Conservation (phyloP, 2,329 filamentous ascomycete genomes). For the Cordyceps javanica region DNA sequence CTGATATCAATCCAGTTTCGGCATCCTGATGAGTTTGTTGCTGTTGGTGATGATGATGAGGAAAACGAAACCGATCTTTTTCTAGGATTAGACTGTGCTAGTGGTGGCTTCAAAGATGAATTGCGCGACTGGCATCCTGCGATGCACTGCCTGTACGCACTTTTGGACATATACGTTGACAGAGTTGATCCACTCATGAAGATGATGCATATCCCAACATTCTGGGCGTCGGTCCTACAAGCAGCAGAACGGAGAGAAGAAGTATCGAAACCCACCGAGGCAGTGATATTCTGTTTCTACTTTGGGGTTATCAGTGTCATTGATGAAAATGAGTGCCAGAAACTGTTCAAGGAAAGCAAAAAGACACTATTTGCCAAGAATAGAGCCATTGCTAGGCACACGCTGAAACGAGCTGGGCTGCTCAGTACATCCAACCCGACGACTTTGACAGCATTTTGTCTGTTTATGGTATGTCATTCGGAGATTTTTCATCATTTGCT, state of each 20-base stretch:
- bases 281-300: slow-evolving; percentile 33
- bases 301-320: slow-evolving; percentile 29
- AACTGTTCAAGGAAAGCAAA: slow-evolving; percentile 25
- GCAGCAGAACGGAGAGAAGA: slow-evolving; percentile 11
- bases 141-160: not conserved
- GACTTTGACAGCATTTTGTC: slow-evolving; percentile 29
- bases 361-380: slow-evolving; percentile 22
- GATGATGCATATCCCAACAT: slow-evolving; percentile 32
- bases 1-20: not conserved
- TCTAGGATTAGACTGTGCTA: not conserved
- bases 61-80: slow-evolving; percentile 1
- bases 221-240: slow-evolving; percentile 12
- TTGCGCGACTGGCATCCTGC: not conserved
- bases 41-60: not conserved
- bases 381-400: slow-evolving; percentile 25
- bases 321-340: slow-evolving; percentile 21
- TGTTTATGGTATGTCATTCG: slow-evolving; percentile 27
- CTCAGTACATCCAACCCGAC: slow-evolving; percentile 29
- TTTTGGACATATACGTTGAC: slow-evolving; percentile 23
- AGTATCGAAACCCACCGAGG: slow-evolving; percentile 31
- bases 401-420: slow-evolving; percentile 30
- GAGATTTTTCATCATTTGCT: too few species aligned
- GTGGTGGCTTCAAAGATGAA: not conserved
- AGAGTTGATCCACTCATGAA: slow-evolving; percentile 34
- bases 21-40: slow-evolving; percentile 1